Evolutionary conservation across 495 filamentous ascomycete species (phyloP), one percentile per base, ranked within the genome.

Genomic region (Cairneyella variabilis): DNA sequence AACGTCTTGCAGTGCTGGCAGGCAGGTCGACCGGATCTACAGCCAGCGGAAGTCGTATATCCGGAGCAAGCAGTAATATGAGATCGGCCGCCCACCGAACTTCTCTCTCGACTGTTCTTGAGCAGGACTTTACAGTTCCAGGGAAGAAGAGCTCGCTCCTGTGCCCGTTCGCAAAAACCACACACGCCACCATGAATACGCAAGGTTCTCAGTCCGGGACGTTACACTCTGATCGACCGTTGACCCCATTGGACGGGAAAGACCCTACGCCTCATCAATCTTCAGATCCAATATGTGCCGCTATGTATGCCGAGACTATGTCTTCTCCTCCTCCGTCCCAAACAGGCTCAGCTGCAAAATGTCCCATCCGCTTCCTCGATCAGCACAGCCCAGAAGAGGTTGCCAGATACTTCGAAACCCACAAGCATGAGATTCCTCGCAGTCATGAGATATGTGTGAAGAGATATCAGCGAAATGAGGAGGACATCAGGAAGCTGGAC

Each of bases 321-420:
- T 57, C 66, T 47, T 82, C 81, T 0, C 74, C 74, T 20, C 67
- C 71, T 26, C 77, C 78, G 12, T 79, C 79, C 2, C 68, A 66
- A 8, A 65, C 75, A n/a, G 75, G 48, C 16, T 69, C 74, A 11
- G 70, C 73, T 14, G 75, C 82, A 26, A 83, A 85, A 62, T 96
- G 91, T 67, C 91, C 91, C 1, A 96, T 96, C 56, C 85, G 91
- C 28, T 95, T 84, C 65, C 70, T 96, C 56, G 84, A 95, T 62
- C 84, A 95, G 65, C 89, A 95, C 64, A 88, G 88, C 1, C 90
- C 91, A 1, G 89, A 95, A 72, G 91, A 96, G 66, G 83, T 96
- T 42, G 91, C 90, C 14, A 75, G 83, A 54, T 96, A 95, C 62
- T 85, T 96, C 49, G 88, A 95, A 65, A 85, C 80, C 20, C 91